Evolutionary conservation across 2,329 filamentous ascomycete genomes (phyloP).

Genomic region (Aspergillus clavatus): DNA sequence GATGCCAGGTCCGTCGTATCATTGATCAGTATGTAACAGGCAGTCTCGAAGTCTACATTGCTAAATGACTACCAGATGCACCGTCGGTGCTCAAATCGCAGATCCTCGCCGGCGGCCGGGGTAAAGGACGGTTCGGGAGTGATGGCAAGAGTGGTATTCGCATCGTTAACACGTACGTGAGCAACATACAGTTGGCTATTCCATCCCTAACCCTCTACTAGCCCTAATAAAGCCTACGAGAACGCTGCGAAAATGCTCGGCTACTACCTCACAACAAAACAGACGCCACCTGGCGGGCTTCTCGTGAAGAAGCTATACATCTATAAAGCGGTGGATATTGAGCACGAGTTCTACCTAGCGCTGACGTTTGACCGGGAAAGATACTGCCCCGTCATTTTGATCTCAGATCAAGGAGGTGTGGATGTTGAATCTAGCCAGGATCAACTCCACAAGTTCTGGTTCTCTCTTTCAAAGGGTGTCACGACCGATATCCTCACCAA

Average conservation of each 20-base stretch:
- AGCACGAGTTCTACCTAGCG: constrained; percentile 39
- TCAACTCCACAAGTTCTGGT: constrained; percentile 25
- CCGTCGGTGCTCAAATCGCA: constrained; percentile 29
- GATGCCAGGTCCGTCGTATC: constrained; percentile 23
- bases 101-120: constrained; percentile 29
- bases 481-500: constrained; percentile 20
- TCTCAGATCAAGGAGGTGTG: constrained; percentile 32
- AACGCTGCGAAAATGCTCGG: constrained; percentile 28
- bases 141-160: constrained; percentile 28
- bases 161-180: constrained; percentile 21
- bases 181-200: background rate
- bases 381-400: constrained; percentile 35
- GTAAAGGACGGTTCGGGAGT: constrained; percentile 27
- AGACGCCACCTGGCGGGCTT: constrained; percentile 24
- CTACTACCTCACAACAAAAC: constrained; percentile 24
- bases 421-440: constrained; percentile 27
- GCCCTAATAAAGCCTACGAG: constrained; percentile 23
- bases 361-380: constrained; percentile 44
- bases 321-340: constrained; percentile 27
- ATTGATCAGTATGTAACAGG: constrained; percentile 14
- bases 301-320: constrained; percentile 35
- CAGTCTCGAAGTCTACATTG: too few relatives aligned
- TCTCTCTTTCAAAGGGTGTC: constrained; percentile 21
- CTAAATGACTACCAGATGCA: constrained; percentile 16
- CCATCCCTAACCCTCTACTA: constrained; percentile 5